These are phyloP conservation scores for Oryza meridionalis DNA, from an alignment of 176 grass and related monocot species.

Conservation along the genomic window DNA sequence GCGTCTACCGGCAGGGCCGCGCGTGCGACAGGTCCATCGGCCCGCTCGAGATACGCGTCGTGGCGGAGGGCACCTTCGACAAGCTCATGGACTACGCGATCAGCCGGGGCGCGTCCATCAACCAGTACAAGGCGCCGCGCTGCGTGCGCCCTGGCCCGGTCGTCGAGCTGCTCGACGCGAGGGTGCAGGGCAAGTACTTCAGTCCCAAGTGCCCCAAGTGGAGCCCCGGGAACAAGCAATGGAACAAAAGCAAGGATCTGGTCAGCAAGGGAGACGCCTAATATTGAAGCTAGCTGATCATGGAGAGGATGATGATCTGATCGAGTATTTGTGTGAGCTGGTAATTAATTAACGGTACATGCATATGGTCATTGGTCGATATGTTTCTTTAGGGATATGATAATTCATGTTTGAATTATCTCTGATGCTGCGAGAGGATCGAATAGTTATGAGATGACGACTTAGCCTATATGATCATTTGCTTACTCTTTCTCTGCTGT, in stretches of 20 bases:
- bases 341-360: background rate
- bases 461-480: background rate
- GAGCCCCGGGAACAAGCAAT: slow-evolving; percentile 78
- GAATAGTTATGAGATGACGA: slow-evolving; percentile 32
- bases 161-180: slow-evolving; percentile 75
- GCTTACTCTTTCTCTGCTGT: background rate
- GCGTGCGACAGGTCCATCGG: slow-evolving; percentile 81
- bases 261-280: slow-evolving; percentile 19
- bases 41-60: slow-evolving; percentile 84
- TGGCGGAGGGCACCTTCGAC: slow-evolving; percentile 93
- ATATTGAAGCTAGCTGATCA: background rate
- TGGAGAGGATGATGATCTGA: background rate
- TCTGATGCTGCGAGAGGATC: slow-evolving; percentile 4
- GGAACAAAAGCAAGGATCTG: slow-evolving; percentile 49
- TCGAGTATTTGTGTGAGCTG: background rate
- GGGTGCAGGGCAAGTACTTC: slow-evolving; percentile 69
- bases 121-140: slow-evolving; percentile 98
- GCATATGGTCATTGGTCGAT: background rate
- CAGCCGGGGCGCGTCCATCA: slow-evolving; percentile 89
- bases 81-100: slow-evolving; percentile 99
- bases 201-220: slow-evolving; percentile 96
- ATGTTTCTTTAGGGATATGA: slow-evolving; percentile 3
- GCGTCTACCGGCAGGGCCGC: slow-evolving; percentile 90
- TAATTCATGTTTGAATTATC: slow-evolving; percentile 24
- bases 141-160: slow-evolving; percentile 81